Evolutionary conservation across 2,329 filamentous ascomycete genomes (phyloP).

Genomic region (Aspergillus pseudoglaucus): DNA sequence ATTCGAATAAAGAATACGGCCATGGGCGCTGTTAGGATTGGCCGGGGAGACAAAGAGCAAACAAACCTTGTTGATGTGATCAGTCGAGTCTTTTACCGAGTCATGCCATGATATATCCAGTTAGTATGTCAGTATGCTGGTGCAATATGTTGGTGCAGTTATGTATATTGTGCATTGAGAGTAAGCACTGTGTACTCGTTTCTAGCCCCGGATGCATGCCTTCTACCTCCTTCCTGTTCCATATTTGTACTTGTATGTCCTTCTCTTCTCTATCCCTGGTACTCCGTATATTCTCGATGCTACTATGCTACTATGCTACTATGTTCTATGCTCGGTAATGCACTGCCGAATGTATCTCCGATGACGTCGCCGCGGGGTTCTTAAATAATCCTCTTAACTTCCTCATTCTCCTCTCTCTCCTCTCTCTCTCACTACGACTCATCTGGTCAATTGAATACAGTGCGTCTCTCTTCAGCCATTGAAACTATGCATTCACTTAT

Average conservation of each 20-base stretch:
- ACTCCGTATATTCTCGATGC: too few relatives aligned
- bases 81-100: too few relatives aligned
- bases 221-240: too few relatives aligned
- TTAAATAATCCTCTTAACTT: neutral
- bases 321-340: neutral
- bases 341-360: neutral
- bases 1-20: neutral
- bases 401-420: neutral
- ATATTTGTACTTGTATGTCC: too few relatives aligned
- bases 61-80: neutral
- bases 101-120: too few relatives aligned
- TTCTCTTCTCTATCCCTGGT: too few relatives aligned
- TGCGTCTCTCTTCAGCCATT: neutral
- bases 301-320: too few relatives aligned
- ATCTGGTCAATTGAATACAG: neutral
- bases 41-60: neutral
- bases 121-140: too few relatives aligned
- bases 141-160: too few relatives aligned
- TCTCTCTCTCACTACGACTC: neutral
- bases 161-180: too few relatives aligned
- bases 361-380: conserved; percentile 1
- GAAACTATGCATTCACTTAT: conserved; percentile 4
- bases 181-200: too few relatives aligned
- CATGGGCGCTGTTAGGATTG: neutral
- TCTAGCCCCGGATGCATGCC: too few relatives aligned